Evolutionary conservation across 2,329 filamentous ascomycete genomes (phyloP).

Genomic region (Microdochium bolleyi): DNA sequence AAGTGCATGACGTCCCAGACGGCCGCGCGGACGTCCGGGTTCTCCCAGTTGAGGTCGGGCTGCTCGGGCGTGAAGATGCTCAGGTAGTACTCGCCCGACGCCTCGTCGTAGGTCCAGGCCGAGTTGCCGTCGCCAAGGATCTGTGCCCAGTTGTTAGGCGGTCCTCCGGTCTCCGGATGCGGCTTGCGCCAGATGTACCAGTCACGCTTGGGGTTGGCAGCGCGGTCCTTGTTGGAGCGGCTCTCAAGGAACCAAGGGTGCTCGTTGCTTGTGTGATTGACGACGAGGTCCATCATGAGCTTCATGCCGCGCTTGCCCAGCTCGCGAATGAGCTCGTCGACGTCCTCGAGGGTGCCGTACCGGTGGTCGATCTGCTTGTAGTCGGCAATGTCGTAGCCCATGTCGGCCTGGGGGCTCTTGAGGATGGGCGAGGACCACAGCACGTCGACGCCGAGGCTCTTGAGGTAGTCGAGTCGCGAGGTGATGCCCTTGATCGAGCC

Average conservation of each 20-base stretch:
- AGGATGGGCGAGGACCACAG: constrained; percentile 64
- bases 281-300: constrained; percentile 66
- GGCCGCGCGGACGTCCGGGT: constrained; percentile 55
- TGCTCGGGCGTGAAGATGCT: constrained; percentile 69
- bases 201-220: constrained; percentile 54
- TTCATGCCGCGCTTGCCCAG: constrained; percentile 58
- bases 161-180: constrained; percentile 50
- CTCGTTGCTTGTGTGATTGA: constrained; percentile 70
- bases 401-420: constrained; percentile 56
- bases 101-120: constrained; percentile 64
- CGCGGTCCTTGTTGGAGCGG: constrained; percentile 35
- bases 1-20: constrained; percentile 70
- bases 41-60: constrained; percentile 84
- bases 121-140: constrained; percentile 51
- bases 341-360: constrained; percentile 60
- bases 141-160: constrained; percentile 69
- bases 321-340: constrained; percentile 52
- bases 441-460: constrained; percentile 52
- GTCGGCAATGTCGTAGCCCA: constrained; percentile 64
- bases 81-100: constrained; percentile 69
- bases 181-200: constrained; percentile 58
- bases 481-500: constrained; percentile 58
- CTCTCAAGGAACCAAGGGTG: constrained; percentile 67
- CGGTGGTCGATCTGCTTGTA: constrained; percentile 58
- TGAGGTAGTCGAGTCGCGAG: constrained; percentile 53